Evolutionary conservation across 73 alveolate species (phyloP), one percentile per base, ranked within the genome.

Genomic region (Uronychia setigera): DNA sequence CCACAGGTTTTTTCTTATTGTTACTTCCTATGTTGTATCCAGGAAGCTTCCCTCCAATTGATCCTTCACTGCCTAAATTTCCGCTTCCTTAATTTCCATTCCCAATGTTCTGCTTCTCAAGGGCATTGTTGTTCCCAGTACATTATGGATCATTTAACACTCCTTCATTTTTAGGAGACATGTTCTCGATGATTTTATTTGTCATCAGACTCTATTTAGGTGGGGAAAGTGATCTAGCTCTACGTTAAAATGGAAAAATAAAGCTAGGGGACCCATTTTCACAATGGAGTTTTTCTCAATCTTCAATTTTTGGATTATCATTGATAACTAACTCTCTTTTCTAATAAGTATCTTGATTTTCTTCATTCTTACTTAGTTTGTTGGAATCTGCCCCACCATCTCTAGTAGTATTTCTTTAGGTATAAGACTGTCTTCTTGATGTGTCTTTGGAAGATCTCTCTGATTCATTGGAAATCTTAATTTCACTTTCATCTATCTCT

Each of bases 201-300:
- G 89, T 27, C 31, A 82, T 82, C 35, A 82, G 79, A 1, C 27
- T 9, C n/a, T 82, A 32, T 34, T 82, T 82, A 0, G 89, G 89
- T n/a, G 89, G 89, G 0, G 89, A 82, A 26, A 58, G 83, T 28
- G 89, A 82, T 33, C 83, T 29, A 35, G 89, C 89, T 28, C 89
- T 1, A 1, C 89, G 14, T 74, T 82, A 78, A 29, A 74, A 82
- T 33, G 89, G 89, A 74, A 82, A 82, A 1, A 82, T 82, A 28
- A 67, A 82, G 26, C 58, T 82, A 76, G 25, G 1, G 1, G 79
- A 46, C n/a, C 67, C 67, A 46, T n/a, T n/a, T n/a, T n/a, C n/a
- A n/a, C n/a, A n/a, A n/a, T n/a, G n/a, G n/a, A n/a, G n/a, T n/a
- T n/a, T n/a, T n/a, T n/a, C n/a, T n/a, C n/a, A n/a, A n/a, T n/a